Conservation (phyloP, 345 rosid genomes). For the rapeseed (Brassica napus) region Da-Ae NC_063441.1:20981001-20981500, state of each 20-base stretch:
- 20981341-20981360: conserved; percentile 45
- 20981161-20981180: conserved; percentile 32
- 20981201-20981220: conserved; percentile 60
- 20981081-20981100: conserved; percentile 32
- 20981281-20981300: conserved; percentile 63
- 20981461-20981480: conserved; percentile 27
- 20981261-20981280: conserved; percentile 69
- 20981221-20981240: conserved; percentile 75
- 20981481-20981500: conserved; percentile 32
- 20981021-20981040: conserved; percentile 52
- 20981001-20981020: neutral
- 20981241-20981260: conserved; percentile 51
- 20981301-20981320: conserved; percentile 61
- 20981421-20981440: conserved; percentile 25
- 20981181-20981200: conserved; percentile 42
- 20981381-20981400: conserved; percentile 73
- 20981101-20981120: conserved; percentile 6
- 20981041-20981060: conserved; percentile 60
- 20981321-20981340: conserved; percentile 54
- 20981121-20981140: conserved; percentile 20
- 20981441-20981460: conserved; percentile 33
- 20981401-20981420: conserved; percentile 41
- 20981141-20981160: conserved; percentile 33
- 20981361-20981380: conserved; percentile 62
- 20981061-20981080: conserved; percentile 51